Conservation (phyloP, 2,329 filamentous ascomycete species). For the Tricladium varicosporioides region DNA sequence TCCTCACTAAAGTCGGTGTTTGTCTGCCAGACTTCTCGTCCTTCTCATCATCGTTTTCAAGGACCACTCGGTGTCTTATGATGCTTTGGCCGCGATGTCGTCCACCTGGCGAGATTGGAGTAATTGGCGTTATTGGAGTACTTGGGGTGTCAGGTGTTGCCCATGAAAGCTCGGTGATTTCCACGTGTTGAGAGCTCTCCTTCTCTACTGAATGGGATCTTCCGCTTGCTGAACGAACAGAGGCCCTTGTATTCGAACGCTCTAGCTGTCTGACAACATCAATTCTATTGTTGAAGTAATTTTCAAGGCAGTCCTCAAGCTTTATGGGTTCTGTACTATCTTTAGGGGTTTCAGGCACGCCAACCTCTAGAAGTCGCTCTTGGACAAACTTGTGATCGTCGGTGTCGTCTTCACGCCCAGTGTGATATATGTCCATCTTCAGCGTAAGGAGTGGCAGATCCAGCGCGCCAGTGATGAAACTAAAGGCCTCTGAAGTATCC, state of each 20-base stretch:
- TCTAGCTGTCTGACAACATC: slow-evolving; percentile 79
- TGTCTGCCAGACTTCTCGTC: slow-evolving; percentile 3
- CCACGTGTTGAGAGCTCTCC: slow-evolving; percentile 21
- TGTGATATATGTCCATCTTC: slow-evolving; percentile 93
- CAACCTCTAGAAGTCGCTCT: slow-evolving; percentile 85
- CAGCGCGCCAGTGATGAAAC: slow-evolving; percentile 87
- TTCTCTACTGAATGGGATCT: slow-evolving; percentile 20
- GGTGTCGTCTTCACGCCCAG: slow-evolving; percentile 75
- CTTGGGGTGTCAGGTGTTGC: slow-evolving; percentile 18
- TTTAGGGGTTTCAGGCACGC: slow-evolving; percentile 70
- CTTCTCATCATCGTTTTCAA: slow-evolving; percentile 38
- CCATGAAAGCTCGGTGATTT: slow-evolving; percentile 24
- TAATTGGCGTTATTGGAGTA: slow-evolving; percentile 25
- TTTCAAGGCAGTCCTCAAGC: slow-evolving; percentile 86
- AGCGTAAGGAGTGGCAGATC: slow-evolving; percentile 84
- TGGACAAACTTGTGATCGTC: slow-evolving; percentile 96
- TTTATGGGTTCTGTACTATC: slow-evolving; percentile 66
- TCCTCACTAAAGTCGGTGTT: slow-evolving; percentile 34
- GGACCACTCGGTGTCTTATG: slow-evolving; percentile 54
- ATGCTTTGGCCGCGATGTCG: slow-evolving; percentile 49
- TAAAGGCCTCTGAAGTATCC: slow-evolving; percentile 93
- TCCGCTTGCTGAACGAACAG: slow-evolving; percentile 16
- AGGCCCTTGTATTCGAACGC: slow-evolving; percentile 54
- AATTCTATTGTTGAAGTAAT: slow-evolving; percentile 85
- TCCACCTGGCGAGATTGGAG: slow-evolving; percentile 23